phyloP scores from a whole-genome alignment of 2,329 filamentous ascomycete genomes.

The Ceratocystis colombiana region DNA sequence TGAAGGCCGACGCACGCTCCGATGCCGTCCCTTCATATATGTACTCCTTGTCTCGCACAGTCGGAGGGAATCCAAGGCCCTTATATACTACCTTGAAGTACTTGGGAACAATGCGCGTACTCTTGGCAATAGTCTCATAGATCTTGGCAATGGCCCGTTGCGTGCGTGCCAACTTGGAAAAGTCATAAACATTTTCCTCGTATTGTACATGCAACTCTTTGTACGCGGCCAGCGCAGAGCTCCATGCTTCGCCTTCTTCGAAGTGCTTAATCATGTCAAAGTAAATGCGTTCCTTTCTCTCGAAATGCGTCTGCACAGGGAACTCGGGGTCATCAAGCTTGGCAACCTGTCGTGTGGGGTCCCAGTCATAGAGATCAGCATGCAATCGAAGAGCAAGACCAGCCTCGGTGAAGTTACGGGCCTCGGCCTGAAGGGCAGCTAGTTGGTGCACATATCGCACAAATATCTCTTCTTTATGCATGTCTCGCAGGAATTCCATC shows the following conservation, averaged over 20 bases:
- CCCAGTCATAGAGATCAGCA: conserved; percentile 88
- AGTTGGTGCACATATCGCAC: conserved; percentile 92
- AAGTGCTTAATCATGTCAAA: conserved; percentile 93
- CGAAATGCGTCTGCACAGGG: conserved; percentile 75
- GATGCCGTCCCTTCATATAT: conserved; percentile 74
- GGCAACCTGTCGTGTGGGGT: conserved; percentile 55
- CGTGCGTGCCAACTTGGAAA: conserved; percentile 77
- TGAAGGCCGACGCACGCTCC: conserved; percentile 72
- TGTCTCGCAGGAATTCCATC: conserved; percentile 94
- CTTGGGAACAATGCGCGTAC: conserved; percentile 64
- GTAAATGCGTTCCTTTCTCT: conserved; percentile 84
- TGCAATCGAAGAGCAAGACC: conserved; percentile 82
- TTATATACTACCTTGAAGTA: conserved; percentile 90
- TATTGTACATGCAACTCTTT: conserved; percentile 88
- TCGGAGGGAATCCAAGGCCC: conserved; percentile 75
- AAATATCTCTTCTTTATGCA: conserved; percentile 96
- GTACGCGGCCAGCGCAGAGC: conserved; percentile 76
- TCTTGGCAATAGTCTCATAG: conserved; percentile 77
- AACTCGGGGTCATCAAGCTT: conserved; percentile 65
- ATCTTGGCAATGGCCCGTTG: conserved; percentile 86
- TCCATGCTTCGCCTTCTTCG: conserved; percentile 90
- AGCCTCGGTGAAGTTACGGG: conserved; percentile 74
- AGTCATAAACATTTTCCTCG: conserved; percentile 80
- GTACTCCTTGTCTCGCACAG: conserved; percentile 78
- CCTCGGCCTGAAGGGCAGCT: conserved; percentile 62